These are phyloP conservation scores for Plasmodium vivax DNA, from an alignment of 169 alveolate species.

Conservation along the genomic window DNA sequence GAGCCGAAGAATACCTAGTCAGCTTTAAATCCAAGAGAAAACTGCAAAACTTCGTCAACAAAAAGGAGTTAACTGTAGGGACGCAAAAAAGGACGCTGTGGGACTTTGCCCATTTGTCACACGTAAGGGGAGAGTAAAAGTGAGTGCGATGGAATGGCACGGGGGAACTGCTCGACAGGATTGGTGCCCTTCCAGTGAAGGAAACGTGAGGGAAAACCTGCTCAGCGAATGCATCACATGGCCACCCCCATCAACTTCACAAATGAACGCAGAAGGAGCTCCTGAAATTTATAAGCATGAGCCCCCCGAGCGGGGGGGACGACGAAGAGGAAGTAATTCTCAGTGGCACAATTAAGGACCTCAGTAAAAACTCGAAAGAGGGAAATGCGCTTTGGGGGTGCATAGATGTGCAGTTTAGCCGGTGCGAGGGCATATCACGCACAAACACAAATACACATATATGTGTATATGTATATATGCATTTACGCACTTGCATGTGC, in stretches of 20 bases:
- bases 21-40: conserved; percentile 59
- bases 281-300: conserved; percentile 40
- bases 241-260: neutral
- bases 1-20: conserved; percentile 31
- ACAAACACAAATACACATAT: neutral
- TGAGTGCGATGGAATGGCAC: neutral
- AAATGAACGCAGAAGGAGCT: conserved; percentile 7
- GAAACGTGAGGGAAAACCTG: neutral
- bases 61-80: conserved; percentile 24
- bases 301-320: neutral
- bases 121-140: conserved; percentile 18
- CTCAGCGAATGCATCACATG: neutral
- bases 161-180: neutral
- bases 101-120: conserved; percentile 29
- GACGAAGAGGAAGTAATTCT: conserved; percentile 32
- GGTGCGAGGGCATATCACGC: neutral
- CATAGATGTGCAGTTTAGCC: neutral
- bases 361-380: conserved; percentile 4
- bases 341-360: conserved; percentile 18
- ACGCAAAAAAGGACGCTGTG: neutral
- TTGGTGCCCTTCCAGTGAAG: neutral
- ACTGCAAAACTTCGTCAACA: conserved; percentile 49
- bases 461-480: neutral
- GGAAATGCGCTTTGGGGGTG: neutral
- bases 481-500: neutral